Conservation (phyloP, 2,329 filamentous ascomycete genomes). For the Aspergillus sergii region DNA sequence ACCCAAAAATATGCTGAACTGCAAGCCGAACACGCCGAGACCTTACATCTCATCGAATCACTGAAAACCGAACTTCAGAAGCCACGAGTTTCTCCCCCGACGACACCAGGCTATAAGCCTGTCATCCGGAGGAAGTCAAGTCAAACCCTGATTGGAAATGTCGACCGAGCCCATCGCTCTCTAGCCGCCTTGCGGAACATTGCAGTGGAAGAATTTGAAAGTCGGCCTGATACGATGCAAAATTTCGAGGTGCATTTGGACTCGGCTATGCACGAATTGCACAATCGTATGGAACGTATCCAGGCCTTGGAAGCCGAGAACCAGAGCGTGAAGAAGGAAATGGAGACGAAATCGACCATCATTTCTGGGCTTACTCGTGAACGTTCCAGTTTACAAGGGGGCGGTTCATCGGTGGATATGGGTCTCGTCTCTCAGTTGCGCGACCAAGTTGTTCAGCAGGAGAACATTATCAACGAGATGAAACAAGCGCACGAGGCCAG, state of each 20-base stretch:
- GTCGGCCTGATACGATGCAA: slow-evolving; percentile 80
- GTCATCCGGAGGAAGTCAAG: slow-evolving; percentile 92
- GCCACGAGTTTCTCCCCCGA: slow-evolving; percentile 65
- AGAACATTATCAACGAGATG: slow-evolving; percentile 74
- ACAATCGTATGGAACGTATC: slow-evolving; percentile 82
- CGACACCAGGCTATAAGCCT: slow-evolving; percentile 51
- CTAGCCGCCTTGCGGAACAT: slow-evolving; percentile 89
- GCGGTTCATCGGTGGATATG: slow-evolving; percentile 79
- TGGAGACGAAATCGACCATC: slow-evolving; percentile 95
- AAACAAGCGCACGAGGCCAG: slow-evolving; percentile 72
- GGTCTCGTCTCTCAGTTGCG: slow-evolving; percentile 84
- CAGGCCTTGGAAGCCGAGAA: slow-evolving; percentile 87
- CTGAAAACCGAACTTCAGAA: slow-evolving; percentile 84
- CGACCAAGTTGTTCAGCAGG: slow-evolving; percentile 84
- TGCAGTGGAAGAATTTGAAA: slow-evolving; percentile 81
- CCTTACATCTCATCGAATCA: slow-evolving; percentile 83
- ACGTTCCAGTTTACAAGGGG: slow-evolving; percentile 79
- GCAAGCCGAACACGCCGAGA: slow-evolving; percentile 77
- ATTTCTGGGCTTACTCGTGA: slow-evolving; percentile 93
- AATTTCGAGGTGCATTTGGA: slow-evolving; percentile 92
- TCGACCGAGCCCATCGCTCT: slow-evolving; percentile 88
- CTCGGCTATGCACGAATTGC: slow-evolving; percentile 88
- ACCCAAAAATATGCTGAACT: slow-evolving; percentile 80
- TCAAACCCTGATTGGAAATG: slow-evolving; percentile 75
- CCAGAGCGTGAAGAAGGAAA: slow-evolving; percentile 82